These are phyloP conservation scores for Skeletonema tropicum DNA, from an alignment of 108 stramenopile species.

Conservation along the genomic window DNA sequence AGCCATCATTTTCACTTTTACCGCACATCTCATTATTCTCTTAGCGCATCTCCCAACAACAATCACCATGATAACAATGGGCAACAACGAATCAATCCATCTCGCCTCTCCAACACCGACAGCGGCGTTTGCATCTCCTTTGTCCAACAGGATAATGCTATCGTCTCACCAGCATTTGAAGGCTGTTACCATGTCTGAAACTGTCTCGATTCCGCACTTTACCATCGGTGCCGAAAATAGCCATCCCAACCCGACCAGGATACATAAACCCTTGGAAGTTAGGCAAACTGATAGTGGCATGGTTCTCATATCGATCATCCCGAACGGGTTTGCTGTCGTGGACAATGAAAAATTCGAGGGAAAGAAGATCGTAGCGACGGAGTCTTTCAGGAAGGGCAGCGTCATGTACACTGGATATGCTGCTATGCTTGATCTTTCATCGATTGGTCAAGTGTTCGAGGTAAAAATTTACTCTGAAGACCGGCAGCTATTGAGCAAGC, in stretches of 20 bases:
- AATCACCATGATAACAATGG: neutral
- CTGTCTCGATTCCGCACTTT: neutral
- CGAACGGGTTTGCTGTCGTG: conserved; percentile 32
- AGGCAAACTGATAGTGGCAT: neutral
- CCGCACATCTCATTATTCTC: neutral
- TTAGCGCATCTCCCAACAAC: neutral
- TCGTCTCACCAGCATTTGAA: neutral
- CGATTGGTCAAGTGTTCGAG: conserved; percentile 12
- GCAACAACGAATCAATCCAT: neutral
- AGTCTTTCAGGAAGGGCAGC: conserved; percentile 25
- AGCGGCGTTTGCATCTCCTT: neutral
- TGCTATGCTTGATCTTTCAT: conserved; percentile 32
- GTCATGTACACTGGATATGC: conserved; percentile 26
- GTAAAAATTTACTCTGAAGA: conserved; percentile 31
- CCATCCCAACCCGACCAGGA: neutral
- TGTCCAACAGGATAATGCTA: neutral
- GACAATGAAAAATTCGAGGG: conserved; percentile 28
- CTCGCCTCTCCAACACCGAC: neutral
- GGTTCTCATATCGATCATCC: conserved; percentile 12
- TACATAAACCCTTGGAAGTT: neutral
- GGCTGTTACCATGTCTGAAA: neutral
- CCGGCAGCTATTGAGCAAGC: conserved; percentile 11
- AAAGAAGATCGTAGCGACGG: conserved; percentile 31
- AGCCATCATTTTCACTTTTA: neutral
- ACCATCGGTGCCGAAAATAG: neutral